Evolutionary conservation across 805 yeast genomes (phyloP), one percentile per base, ranked within the genome.

Genomic region (Lachancea dasiensis): DNA sequence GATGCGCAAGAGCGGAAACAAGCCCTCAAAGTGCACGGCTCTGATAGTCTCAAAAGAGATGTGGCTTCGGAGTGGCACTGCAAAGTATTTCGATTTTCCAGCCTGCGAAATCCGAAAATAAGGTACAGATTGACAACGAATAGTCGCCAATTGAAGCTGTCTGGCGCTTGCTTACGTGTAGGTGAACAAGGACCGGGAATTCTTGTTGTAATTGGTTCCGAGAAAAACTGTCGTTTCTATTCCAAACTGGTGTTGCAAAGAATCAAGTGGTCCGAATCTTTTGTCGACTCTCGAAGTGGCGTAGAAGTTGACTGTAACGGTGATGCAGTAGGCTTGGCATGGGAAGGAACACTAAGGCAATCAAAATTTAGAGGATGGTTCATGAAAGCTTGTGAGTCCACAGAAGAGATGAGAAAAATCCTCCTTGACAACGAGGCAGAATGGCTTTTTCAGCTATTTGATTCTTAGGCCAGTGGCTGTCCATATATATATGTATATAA

Each of bases 131-230:
- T 89, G 6, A 89, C 86, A 50, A 74, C 73, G 44, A 86, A 86
- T 57, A 95, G 95, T 1, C 77, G 77, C 46, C 90, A 90, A 54
- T 56, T 77, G 33, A 72, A 66, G 2, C 59, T 89, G 18, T 67
- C 65, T 2, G 99, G 98, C 0, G 65, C 76, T 18, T 70, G 79
- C 40, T 50, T 80, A 3, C 55, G 67, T 2, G 56, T 72, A 16
- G 37, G 37, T 11, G 58, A 54, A 5, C 52, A 51, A 9, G 67
- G 66, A 0, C 70, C 75, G 44, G 74, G 74, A 27, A 51, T 89
- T 27, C 69, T 90, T 0, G 65, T 90, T 2, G 81, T 77, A 1
- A 90, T 85, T 49, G 97, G 97, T 0, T 79, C 82, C 0, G 72
- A 65, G 22, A 77, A 77, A 44, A 66, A 77, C 25, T 60, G 83